Percentiles rank a stretch among this genome's conserved stretches.
phyloP scores from a whole-genome alignment of 2,329 filamentous ascomycete species.

The Chrysosporium queenslandicum region DNA sequence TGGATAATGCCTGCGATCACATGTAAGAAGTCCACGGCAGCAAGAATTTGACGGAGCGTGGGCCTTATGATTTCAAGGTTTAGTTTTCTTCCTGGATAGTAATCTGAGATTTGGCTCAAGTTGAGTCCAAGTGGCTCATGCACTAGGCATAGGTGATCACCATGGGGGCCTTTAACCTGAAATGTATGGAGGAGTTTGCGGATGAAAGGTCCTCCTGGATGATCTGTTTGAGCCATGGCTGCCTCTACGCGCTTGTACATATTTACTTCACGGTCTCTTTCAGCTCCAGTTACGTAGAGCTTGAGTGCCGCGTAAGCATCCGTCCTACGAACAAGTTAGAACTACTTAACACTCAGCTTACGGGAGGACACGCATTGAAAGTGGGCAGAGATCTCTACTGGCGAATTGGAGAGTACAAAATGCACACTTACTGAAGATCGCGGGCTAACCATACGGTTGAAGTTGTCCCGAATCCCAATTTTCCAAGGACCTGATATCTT shows the following conservation, averaged over 20 bases:
- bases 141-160: constrained; percentile 13
- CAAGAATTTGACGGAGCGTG: constrained; percentile 20
- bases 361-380: too few species aligned
- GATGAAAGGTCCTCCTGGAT: constrained; percentile 9
- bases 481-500: constrained; percentile 25
- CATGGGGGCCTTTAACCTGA: constrained; percentile 10
- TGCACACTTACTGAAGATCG: constrained; percentile 24
- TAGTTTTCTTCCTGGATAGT: constrained; percentile 5
- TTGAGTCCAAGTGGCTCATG: constrained; percentile 13
- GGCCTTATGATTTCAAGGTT: constrained; percentile 11
- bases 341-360: too few species aligned
- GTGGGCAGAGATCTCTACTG: too few species aligned
- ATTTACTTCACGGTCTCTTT: constrained; percentile 31
- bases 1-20: constrained; percentile 7
- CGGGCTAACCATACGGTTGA: constrained; percentile 27
- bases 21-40: constrained; percentile 8
- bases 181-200: constrained; percentile 14
- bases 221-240: constrained; percentile 6
- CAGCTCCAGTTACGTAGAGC: constrained; percentile 22
- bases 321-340: background rate
- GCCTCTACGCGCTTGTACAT: constrained; percentile 35
- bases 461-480: constrained; percentile 25
- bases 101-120: constrained; percentile 10
- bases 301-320: background rate
- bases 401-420: too few species aligned